Evolutionary conservation across 1,284 basidiomycete genomes (phyloP), one percentile per base, ranked within the genome.

Genomic region (Schizophyllum commune): DNA sequence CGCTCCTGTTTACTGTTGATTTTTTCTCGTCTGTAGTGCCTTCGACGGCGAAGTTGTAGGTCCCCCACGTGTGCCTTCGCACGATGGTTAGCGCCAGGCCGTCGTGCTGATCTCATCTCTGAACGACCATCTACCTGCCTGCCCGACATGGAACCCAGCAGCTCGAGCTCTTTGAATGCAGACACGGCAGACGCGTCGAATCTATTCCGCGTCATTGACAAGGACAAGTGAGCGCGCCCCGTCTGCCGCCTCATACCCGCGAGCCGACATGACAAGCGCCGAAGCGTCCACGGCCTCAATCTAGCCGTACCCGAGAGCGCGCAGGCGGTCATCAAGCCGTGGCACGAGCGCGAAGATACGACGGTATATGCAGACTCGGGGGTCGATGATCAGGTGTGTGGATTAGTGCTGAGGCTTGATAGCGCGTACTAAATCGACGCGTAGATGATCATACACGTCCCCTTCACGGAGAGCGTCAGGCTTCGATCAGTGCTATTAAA

Each of bases 241-340:
- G 58, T 53, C 39, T 56, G 54, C 60, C 67, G 69, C 66, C 68
- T 68, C 60, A 65, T 59, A 60, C 58, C 58, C 66, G 62, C 62
- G 54, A 63, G 55, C 59, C 17, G 33, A 9, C 32, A 53, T 27
- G 17, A 55, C 33, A 39, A 39, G 17, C 19, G 32, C 19, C 65
- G 65, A 78, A 91, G 90, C 68, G 88, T 92, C 58, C 80, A 92
- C 70, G 91, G 91, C 33, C 74, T 92, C 67, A 92, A 92, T 68
- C 74, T 92, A 59, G 80, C 81, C 7, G 80, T 90, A 20, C 90
- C 90, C 39, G 90, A 92, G 71, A 80, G 86, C 65, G 90, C 89
- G 1, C 85, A 83, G 66, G 82, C 77, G 17, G 73, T 91, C 47
- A 88, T 93, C 63, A 92, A 92, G 71, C 83, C 86, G 1, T 93